Evolutionary conservation across 768 basidiomycete genomes (phyloP).

Genomic region (Nidularia sp.): DNA sequence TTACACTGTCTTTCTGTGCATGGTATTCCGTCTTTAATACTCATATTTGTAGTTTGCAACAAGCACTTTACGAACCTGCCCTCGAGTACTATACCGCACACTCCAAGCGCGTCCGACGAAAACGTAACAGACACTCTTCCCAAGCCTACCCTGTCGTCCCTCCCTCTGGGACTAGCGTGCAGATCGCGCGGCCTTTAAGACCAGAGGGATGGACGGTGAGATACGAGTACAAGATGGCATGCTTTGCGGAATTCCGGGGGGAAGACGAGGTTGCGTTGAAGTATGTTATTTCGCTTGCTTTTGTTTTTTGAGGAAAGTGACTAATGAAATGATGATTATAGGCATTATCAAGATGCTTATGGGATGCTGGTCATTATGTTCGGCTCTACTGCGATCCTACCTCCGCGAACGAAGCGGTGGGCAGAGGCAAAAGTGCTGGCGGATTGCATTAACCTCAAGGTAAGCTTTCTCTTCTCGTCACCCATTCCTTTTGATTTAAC

Average conservation of each 20-base stretch:
- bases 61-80: constrained; percentile 84
- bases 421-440: constrained; percentile 97
- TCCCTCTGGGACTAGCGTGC: constrained; percentile 38
- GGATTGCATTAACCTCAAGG: constrained; percentile 91
- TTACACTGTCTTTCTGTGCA: neutral
- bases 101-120: constrained; percentile 87
- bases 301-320: constrained; percentile 7
- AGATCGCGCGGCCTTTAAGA: constrained; percentile 57
- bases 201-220: constrained; percentile 93
- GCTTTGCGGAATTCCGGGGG: constrained; percentile 91
- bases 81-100: constrained; percentile 92
- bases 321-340: constrained; percentile 19
- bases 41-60: constrained; percentile 60
- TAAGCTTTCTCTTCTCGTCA: constrained; percentile 17
- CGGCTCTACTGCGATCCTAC: constrained; percentile 77
- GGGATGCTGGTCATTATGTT: constrained; percentile 83
- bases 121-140: constrained; percentile 80
- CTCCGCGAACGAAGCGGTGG: constrained; percentile 95
- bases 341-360: constrained; percentile 95
- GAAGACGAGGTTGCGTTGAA: constrained; percentile 92
- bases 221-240: constrained; percentile 97
- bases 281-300: constrained; percentile 36
- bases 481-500: neutral
- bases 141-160: constrained; percentile 43
- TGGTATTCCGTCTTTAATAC: neutral